These are phyloP conservation scores for Candida morakotiae DNA, from an alignment of 805 yeast genomes.

Conservation along the genomic window DNA sequence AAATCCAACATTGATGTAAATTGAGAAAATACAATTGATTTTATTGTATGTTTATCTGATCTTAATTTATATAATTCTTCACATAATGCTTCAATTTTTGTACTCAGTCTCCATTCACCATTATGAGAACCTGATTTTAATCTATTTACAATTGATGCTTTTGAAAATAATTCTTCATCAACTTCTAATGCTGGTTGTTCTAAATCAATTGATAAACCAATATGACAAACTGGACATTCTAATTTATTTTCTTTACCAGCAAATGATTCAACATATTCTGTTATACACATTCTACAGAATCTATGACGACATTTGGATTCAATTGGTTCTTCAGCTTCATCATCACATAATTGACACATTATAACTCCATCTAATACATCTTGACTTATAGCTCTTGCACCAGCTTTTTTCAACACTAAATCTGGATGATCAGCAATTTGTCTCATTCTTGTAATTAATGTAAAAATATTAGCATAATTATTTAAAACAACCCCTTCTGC, in stretches of 20 bases:
- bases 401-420: conserved; percentile 72
- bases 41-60: conserved; percentile 83
- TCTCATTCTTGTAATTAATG: conserved; percentile 94
- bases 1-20: conserved; percentile 95
- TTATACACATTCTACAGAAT: conserved; percentile 89
- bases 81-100: conserved; percentile 93
- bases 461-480: conserved; percentile 95
- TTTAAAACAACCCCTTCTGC: conserved; percentile 95
- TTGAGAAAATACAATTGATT: conserved; percentile 95
- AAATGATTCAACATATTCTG: conserved; percentile 82
- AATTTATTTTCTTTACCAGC: conserved; percentile 56
- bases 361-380: conserved; percentile 52
- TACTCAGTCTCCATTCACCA: conserved; percentile 89
- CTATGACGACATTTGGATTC: conserved; percentile 91
- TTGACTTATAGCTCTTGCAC: conserved; percentile 28
- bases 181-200: conserved; percentile 82
- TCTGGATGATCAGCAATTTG: conserved; percentile 99
- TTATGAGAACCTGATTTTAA: conserved; percentile 67
- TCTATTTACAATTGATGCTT: conserved; percentile 76
- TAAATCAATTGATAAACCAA: conserved; percentile 84
- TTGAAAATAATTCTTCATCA: conserved; percentile 53
- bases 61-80: conserved; percentile 87
- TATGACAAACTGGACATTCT: conserved; percentile 95
- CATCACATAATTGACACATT: conserved; percentile 92
- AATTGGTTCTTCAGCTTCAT: conserved; percentile 97